Percentiles rank a stretch among this genome's conserved stretches.
These are phyloP conservation scores for Syzygium aqueum DNA, from an alignment of 345 rosid species.

Conservation along the genomic window DNA sequence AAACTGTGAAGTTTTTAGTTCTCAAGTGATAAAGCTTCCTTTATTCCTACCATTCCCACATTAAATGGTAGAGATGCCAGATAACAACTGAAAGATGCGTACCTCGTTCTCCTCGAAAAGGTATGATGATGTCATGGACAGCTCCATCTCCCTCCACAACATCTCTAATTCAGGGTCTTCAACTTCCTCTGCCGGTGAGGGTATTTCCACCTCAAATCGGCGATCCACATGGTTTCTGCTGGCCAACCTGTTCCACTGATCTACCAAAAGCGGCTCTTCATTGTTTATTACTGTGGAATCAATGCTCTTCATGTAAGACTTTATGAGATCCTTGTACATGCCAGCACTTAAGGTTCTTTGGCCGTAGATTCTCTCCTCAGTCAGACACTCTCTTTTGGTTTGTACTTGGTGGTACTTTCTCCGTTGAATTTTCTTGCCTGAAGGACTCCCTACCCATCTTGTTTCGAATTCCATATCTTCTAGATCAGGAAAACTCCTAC, in stretches of 20 bases:
- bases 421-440: conserved; percentile 13
- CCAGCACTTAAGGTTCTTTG: conserved; percentile 57
- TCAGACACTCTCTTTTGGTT: conserved; percentile 9
- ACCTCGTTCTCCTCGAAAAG: conserved; percentile 80
- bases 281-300: conserved; percentile 36
- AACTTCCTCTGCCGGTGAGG: conserved; percentile 38
- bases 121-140: conserved; percentile 65
- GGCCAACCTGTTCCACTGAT: conserved; percentile 67
- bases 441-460: conserved; percentile 24
- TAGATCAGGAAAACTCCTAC: conserved; percentile 17
- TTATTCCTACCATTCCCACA: neutral
- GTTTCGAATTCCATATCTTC: conserved; percentile 42
- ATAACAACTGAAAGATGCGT: neutral
- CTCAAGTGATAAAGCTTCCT: neutral
- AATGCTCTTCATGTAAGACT: conserved; percentile 66
- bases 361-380: conserved; percentile 22
- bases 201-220: conserved; percentile 16
- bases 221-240: conserved; percentile 13
- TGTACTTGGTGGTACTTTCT: conserved; percentile 5
- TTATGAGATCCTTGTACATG: conserved; percentile 62
- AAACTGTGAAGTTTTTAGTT: neutral
- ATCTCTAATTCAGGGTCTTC: conserved; percentile 64
- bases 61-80: neutral
- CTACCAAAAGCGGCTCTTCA: conserved; percentile 44
- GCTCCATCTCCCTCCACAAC: conserved; percentile 91